Evolutionary conservation across 495 filamentous ascomycete genomes (phyloP).

Genomic region (Neurospora sp.): DNA sequence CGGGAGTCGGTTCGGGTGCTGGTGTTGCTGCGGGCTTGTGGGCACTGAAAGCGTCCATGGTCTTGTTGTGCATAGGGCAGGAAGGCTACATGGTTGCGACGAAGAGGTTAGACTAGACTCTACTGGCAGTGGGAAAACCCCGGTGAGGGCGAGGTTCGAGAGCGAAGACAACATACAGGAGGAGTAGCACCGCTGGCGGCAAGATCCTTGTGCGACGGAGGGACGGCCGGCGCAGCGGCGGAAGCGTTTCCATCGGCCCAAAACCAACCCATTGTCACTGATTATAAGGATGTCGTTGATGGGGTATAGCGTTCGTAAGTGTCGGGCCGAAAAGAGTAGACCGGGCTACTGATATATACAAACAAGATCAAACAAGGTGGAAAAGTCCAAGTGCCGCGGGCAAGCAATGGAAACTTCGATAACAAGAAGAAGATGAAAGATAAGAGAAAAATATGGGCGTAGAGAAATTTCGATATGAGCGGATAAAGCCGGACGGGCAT

Average conservation of each 20-base stretch:
- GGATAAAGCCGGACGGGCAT: background rate
- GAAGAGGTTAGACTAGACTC: slow-evolving; percentile 18
- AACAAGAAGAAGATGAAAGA: background rate
- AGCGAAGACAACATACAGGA: slow-evolving; percentile 52
- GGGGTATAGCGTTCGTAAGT: background rate
- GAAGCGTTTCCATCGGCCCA: slow-evolving; percentile 68
- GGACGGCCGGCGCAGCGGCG: slow-evolving; percentile 20
- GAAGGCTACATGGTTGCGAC: slow-evolving; percentile 47
- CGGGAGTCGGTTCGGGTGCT: slow-evolving; percentile 28
- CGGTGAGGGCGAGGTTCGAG: background rate
- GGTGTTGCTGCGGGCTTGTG: slow-evolving; percentile 14
- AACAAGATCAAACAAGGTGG: background rate
- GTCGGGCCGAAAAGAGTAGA: background rate
- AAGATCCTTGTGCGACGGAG: slow-evolving; percentile 15
- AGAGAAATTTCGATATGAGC: background rate
- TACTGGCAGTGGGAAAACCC: background rate
- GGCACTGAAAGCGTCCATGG: slow-evolving; percentile 34
- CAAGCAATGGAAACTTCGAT: background rate
- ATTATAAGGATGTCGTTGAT: background rate
- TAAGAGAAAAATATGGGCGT: background rate
- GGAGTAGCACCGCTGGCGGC: slow-evolving; percentile 37
- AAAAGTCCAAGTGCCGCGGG: background rate
- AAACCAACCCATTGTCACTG: slow-evolving; percentile 82
- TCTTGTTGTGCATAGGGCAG: slow-evolving; percentile 82
- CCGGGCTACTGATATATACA: background rate